Evolutionary conservation across 768 basidiomycete species (phyloP).

Genomic region (Lactarius deliciosus): DNA sequence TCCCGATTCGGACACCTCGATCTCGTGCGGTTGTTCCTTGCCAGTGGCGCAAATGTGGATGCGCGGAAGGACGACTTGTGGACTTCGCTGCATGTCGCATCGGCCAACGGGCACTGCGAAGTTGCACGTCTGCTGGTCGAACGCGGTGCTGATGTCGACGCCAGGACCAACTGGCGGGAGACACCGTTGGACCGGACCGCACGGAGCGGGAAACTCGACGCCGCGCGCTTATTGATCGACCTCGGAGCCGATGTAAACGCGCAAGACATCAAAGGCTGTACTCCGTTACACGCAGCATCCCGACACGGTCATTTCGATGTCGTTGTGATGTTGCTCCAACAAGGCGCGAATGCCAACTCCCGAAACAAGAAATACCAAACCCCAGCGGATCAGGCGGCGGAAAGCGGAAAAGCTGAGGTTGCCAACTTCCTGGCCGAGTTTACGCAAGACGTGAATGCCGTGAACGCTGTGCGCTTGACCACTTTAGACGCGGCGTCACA

Average conservation of each 20-base stretch:
- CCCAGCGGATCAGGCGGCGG: neutral
- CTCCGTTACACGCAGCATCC: neutral
- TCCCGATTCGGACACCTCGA: slow-evolving; percentile 3
- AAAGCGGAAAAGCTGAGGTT: neutral
- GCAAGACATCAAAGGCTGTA: neutral
- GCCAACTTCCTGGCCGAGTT: neutral
- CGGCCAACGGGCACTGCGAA: neutral
- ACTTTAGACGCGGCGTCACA: neutral
- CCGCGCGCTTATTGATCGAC: slow-evolving; percentile 11
- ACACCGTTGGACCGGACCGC: slow-evolving; percentile 11
- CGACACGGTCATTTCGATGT: neutral
- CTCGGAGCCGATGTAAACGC: slow-evolving; percentile 3
- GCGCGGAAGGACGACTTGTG: neutral
- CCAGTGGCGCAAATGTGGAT: slow-evolving; percentile 5
- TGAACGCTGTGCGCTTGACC: neutral
- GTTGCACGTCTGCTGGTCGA: neutral
- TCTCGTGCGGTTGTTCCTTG: neutral
- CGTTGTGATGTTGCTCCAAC: neutral
- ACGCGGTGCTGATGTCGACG: neutral
- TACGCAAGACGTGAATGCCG: neutral
- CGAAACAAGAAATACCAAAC: neutral
- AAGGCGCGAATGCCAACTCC: neutral
- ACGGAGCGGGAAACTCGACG: neutral
- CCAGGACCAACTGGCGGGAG: neutral
- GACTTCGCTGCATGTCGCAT: slow-evolving; percentile 10